Evolutionary conservation across 352 stramenopile genomes (phyloP), one percentile per base, ranked within the genome.

Genomic region (Phytopythium oedochilum): DNA sequence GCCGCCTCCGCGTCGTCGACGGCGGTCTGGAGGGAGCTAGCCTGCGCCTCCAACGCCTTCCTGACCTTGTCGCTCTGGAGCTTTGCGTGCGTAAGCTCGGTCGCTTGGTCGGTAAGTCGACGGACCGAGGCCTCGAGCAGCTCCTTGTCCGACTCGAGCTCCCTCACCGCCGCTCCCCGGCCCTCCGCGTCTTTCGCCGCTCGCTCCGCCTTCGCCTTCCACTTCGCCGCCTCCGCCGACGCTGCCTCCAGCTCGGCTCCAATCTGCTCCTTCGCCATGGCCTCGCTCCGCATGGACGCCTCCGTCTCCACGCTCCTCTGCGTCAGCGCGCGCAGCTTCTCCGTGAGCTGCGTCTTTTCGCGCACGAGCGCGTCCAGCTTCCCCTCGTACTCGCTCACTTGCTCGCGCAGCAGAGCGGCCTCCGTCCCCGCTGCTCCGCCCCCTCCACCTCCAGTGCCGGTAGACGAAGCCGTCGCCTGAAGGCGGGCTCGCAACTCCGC

Each of bases 121-220:
- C 26, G 60, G 2, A 78, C 38, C 25, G 51, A 34, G 17, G 51
- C 47, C 25, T 78, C 63, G 12, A 68, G 22, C 0, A 50, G 4
- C 14, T 82, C 72, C 31, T 71, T 67, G 18, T 83, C 75, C 14
- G 66, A 53, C 35, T 63, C 57, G 28, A 66, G 45, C 43, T 58
- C 35, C 10, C 55, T 64, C 43, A 40, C 48, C 44, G 26, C 67
- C 50, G 43, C 23, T 22, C 50, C 60, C 26, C 68, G 50, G 22
- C 60, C 20, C 44, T 83, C 66, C 4, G 39, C n/a, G 22, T 83
- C 68, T 50, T 71, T 73, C 20, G 55, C 53, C 47, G 73, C 69
- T 20, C 73, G 67, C 1, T 75, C 70, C 5, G 62, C 50, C 14
- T 57, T 64, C 0, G 66, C 62, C 62, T 66, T 70, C 64, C 58